Evolutionary conservation across 257 asterid species (phyloP).

Genomic region (Rauvolfia tetraphylla): DNA sequence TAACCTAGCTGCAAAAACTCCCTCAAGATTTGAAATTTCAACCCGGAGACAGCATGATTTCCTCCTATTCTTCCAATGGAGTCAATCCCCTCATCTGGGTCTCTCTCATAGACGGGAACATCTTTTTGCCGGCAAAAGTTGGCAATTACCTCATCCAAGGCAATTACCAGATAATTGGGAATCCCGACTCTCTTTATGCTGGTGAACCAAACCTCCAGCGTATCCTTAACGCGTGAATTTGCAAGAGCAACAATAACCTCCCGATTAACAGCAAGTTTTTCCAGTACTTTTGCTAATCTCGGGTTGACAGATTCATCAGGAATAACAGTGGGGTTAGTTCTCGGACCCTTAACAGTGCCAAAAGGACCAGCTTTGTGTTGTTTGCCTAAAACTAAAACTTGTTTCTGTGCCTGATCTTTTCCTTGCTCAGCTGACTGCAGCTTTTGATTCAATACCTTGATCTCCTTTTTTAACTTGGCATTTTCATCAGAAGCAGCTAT

Average conservation of each 20-base stretch:
- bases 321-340: slow-evolving; percentile 46
- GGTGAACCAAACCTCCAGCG: slow-evolving; percentile 57
- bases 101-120: slow-evolving; percentile 50
- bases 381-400: slow-evolving; percentile 39
- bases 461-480: slow-evolving; percentile 49
- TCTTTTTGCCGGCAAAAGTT: slow-evolving; percentile 38
- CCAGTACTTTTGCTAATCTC: slow-evolving; percentile 49
- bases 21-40: slow-evolving; percentile 54
- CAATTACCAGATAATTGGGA: slow-evolving; percentile 57
- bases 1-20: slow-evolving; percentile 71
- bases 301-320: slow-evolving; percentile 61
- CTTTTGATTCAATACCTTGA: slow-evolving; percentile 52
- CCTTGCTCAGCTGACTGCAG: slow-evolving; percentile 37
- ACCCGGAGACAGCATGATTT: slow-evolving; percentile 61
- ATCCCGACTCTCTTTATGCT: slow-evolving; percentile 55
- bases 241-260: slow-evolving; percentile 68
- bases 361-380: slow-evolving; percentile 46
- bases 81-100: slow-evolving; percentile 33
- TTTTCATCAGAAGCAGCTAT: slow-evolving; percentile 47
- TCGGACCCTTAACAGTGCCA: slow-evolving; percentile 48
- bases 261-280: slow-evolving; percentile 39
- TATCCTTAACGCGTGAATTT: slow-evolving; percentile 44
- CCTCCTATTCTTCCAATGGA: slow-evolving; percentile 48
- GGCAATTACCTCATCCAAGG: slow-evolving; percentile 54
- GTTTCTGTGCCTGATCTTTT: slow-evolving; percentile 34